Percentiles rank a stretch among this genome's conserved stretches.
phyloP scores from a whole-genome alignment of 305 asterid species.

The Solanum hybrid region DNA sequence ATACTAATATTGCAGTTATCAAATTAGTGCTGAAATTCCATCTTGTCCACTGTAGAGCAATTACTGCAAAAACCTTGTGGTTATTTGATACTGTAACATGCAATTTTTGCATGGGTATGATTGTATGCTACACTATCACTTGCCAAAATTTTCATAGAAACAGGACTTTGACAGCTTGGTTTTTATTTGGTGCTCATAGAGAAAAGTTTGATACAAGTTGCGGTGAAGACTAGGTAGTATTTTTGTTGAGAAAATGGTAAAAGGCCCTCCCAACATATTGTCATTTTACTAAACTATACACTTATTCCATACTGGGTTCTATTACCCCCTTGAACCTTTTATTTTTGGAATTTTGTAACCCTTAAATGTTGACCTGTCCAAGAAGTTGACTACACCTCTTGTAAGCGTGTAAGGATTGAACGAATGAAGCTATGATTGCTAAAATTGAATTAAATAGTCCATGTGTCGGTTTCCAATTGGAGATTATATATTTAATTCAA shows the following conservation, averaged over 20 bases:
- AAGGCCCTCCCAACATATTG: background rate
- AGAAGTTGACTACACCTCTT: background rate
- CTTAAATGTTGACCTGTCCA: background rate
- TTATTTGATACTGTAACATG: background rate
- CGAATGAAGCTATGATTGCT: background rate
- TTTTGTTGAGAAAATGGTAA: background rate
- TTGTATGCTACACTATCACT: background rate
- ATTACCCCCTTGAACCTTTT: background rate
- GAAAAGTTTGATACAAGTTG: background rate
- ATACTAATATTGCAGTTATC: background rate
- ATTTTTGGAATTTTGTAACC: background rate
- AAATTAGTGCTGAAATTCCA: background rate
- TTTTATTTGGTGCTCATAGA: background rate
- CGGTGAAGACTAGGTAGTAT: background rate
- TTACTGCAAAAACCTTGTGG: background rate
- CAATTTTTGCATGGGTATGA: background rate
- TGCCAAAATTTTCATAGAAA: background rate
- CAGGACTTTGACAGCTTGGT: background rate
- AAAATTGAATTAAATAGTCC: background rate
- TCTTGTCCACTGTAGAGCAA: background rate
- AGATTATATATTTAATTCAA: background rate
- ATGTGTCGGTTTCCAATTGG: background rate
- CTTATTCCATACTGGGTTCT: background rate
- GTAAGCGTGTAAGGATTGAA: background rate
- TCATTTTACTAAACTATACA: background rate